These are phyloP conservation scores for Lachnellula cervina DNA, from an alignment of 2,329 filamentous ascomycete species.

Conservation along the genomic window DNA sequence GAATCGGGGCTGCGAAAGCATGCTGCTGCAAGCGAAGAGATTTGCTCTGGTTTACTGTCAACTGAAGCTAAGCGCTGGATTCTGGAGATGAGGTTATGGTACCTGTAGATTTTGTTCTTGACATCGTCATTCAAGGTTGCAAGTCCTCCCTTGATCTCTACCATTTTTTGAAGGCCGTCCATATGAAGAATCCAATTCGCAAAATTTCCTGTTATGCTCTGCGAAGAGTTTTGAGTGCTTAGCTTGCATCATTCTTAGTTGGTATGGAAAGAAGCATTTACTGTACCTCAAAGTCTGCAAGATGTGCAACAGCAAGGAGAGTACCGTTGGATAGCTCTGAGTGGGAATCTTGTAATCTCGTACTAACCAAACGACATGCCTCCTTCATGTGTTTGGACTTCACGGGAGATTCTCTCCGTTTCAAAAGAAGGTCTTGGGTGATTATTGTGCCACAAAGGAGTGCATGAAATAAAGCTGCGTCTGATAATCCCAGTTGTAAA, in stretches of 20 bases:
- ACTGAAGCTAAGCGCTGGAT: too few species aligned
- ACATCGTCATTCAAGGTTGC: neutral
- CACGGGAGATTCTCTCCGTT: neutral
- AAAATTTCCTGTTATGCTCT: neutral
- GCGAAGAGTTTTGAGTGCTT: neutral
- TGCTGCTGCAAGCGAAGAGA: neutral
- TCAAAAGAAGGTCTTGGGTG: neutral
- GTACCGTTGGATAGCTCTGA: neutral
- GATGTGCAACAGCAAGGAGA: neutral
- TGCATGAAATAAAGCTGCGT: constrained; percentile 3
- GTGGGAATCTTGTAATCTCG: neutral
- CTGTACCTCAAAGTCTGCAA: neutral
- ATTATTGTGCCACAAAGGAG: constrained; percentile 4
- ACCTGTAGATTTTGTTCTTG: neutral
- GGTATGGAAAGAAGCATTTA: neutral
- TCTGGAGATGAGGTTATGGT: neutral
- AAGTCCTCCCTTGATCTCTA: neutral
- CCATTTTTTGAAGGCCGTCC: neutral
- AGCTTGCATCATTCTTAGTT: neutral
- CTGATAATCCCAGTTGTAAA: constrained; percentile 4
- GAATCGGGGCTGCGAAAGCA: neutral
- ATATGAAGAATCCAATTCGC: neutral
- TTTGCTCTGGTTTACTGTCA: neutral
- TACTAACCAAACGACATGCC: neutral
- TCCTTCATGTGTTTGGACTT: constrained; percentile 2